Evolutionary conservation across 2,329 filamentous ascomycete genomes (phyloP), one percentile per base, ranked within the genome.

Genomic region (Arthrobotrys iridis): DNA sequence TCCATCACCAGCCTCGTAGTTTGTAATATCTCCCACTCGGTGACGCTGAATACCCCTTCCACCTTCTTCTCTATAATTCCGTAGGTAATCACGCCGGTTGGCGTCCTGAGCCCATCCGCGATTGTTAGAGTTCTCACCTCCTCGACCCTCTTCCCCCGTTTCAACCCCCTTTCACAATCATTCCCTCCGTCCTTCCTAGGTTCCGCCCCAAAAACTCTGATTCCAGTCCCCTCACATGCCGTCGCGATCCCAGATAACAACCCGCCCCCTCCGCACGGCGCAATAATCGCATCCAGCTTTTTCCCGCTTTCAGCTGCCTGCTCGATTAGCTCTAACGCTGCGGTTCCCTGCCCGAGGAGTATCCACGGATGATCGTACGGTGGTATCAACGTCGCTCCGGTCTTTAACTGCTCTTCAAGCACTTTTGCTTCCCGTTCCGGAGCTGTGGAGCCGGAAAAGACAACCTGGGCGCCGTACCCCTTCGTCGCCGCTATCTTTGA

Each of bases 331-430:
- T 99, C 95, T 3, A 97, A 82, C 0, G 89, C 93, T 76, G 92
- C 85, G 0, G 94, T 98, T n/a, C 94, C 95, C 84, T 97, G 93
- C 0, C 95, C 94, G 0, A 97, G 87, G 66, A 98, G 91, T 78
- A 97, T 93, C 81, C 97, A 88, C 1, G 91, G 91, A 82, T 98
- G 92, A 82, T 98, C 92, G 81, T 97, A 97, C 0, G 95, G 93
- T 63, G 93, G 93, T 3, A 99, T 87, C 7, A 97, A 84, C 0
- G 89, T 88, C 0, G 93, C 93, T 41, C 90, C 90, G 0, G 92
- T 96, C 72, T 89, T 83, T 26, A 84, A 83, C 0, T 93, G 86
- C 4, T 97, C 88, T 2, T 88, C 83, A n/a, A 82, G 84, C 0
- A 93, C 89, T 13, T 70, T 70, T 5, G 90, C 91, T 82, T 97